These are phyloP conservation scores for Paulownia fortunei DNA, from an alignment of 257 asterid genomes.

Conservation along the genomic window DNA sequence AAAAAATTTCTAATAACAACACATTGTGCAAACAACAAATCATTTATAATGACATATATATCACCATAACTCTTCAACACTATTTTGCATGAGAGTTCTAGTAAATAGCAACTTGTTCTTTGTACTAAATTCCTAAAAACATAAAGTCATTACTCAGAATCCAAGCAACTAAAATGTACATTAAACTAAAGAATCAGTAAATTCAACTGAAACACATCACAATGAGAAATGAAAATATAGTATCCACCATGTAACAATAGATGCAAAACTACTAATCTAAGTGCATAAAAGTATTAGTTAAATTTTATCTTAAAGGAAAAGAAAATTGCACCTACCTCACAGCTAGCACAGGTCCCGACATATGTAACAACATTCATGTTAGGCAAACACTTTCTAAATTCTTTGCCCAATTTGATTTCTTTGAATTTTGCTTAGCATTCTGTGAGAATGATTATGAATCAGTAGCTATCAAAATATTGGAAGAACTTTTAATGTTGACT, in stretches of 20 bases:
- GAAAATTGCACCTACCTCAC: slow-evolving; percentile 68
- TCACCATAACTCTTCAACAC: slow-evolving; percentile 99
- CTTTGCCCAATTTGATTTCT: slow-evolving; percentile 99
- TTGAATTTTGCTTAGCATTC: slow-evolving; percentile 90
- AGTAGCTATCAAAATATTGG: slow-evolving; percentile 25
- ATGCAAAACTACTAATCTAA: no score
- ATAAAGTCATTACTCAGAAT: slow-evolving; percentile 19
- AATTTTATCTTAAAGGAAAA: neutral
- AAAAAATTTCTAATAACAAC: slow-evolving; percentile 17
- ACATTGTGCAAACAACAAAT: neutral
- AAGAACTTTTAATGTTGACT: slow-evolving; percentile 18
- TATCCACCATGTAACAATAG: no score
- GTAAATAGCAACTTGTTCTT: slow-evolving; percentile 97
- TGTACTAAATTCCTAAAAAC: slow-evolving; percentile 84
- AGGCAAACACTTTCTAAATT: slow-evolving; percentile 96
- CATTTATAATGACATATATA: slow-evolving; percentile 27
- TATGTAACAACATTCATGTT: slow-evolving; percentile 82
- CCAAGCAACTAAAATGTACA: slow-evolving; percentile 22
- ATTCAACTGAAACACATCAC: slow-evolving; percentile 20
- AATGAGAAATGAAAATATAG: no score
- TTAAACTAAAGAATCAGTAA: slow-evolving; percentile 12
- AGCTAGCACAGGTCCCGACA: slow-evolving; percentile 97
- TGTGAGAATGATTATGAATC: slow-evolving; percentile 44
- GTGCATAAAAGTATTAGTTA: slow-evolving; percentile 10
- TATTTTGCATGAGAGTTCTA: slow-evolving; percentile 98